Conservation (phyloP, 306 rosid genomes). For the Malus sieversii region DNA sequence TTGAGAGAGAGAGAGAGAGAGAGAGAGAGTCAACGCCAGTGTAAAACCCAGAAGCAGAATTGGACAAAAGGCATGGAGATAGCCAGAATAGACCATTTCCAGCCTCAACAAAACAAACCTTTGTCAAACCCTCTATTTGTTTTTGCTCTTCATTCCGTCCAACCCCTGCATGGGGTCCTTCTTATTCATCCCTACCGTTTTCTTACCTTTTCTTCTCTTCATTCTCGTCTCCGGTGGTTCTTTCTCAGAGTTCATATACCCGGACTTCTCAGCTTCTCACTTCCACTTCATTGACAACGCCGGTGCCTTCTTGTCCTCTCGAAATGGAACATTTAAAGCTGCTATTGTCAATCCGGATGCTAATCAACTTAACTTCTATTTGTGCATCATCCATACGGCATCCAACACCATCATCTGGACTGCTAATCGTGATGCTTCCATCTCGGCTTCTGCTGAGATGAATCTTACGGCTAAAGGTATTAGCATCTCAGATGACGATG, state of each 20-base stretch:
- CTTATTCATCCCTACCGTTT: conserved; percentile 20
- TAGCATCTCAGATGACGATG: conserved; percentile 29
- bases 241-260: conserved; percentile 36
- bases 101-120: conserved; percentile 5
- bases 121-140: conserved; percentile 14
- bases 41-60: conserved; percentile 10
- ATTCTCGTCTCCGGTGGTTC: conserved; percentile 30
- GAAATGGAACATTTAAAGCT: conserved; percentile 52
- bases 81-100: conserved; percentile 27
- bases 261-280: conserved; percentile 56
- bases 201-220: conserved; percentile 18
- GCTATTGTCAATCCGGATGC: conserved; percentile 46
- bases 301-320: conserved; percentile 66
- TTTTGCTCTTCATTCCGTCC: conserved; percentile 18
- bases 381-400: conserved; percentile 61
- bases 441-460: conserved; percentile 54
- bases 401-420: conserved; percentile 75
- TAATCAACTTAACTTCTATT: conserved; percentile 45
- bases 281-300: conserved; percentile 28
- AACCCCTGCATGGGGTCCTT: conserved; percentile 51
- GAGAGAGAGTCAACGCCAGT: conserved; percentile 41
- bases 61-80: conserved; percentile 25
- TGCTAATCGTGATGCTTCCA: conserved; percentile 54
- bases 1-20: neutral
- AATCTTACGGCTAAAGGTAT: conserved; percentile 43